A percentile compares a stretch with the other conserved stretches of the same genome.
Conservation (phyloP, 2,329 filamentous ascomycete species). For the Nigrospora osmanthi region DNA sequence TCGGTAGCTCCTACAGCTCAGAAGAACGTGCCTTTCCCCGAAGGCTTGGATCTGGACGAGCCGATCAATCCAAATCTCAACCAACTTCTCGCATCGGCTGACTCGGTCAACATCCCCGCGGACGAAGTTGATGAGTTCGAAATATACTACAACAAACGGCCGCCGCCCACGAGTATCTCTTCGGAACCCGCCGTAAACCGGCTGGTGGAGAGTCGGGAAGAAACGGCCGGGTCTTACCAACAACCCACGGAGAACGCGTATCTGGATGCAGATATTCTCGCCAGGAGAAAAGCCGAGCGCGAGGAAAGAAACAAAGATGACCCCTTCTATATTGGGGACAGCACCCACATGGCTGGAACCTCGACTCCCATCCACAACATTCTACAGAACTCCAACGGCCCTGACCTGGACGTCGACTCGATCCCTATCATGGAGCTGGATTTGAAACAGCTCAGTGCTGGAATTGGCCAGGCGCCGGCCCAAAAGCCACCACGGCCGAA, state of each 20-base stretch:
- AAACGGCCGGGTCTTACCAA: conserved; percentile 47
- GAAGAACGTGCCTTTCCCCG: conserved; percentile 73
- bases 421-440: conserved; percentile 95
- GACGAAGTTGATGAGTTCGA: conserved; percentile 61
- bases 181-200: conserved; percentile 50
- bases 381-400: conserved; percentile 62
- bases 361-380: conserved; percentile 77
- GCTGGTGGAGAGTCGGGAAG: conserved; percentile 37
- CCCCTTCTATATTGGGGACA: conserved; percentile 78
- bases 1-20: conserved; percentile 81
- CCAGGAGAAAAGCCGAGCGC: conserved; percentile 67
- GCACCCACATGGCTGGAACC: conserved; percentile 45
- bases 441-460: conserved; percentile 47
- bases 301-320: conserved; percentile 82
- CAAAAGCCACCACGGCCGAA: conserved; percentile 24
- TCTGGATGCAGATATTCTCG: conserved; percentile 65
- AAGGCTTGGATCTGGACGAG: conserved; percentile 68
- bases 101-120: conserved; percentile 37
- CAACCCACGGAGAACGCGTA: conserved; percentile 55
- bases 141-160: conserved; percentile 53
- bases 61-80: conserved; percentile 73
- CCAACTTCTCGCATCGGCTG: conserved; percentile 54
- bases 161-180: conserved; percentile 40
- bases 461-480: conserved; percentile 13
- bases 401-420: conserved; percentile 80